These are phyloP conservation scores for Phytopythium helicoides DNA, from an alignment of 352 stramenopile species.

Conservation along the genomic window DNA sequence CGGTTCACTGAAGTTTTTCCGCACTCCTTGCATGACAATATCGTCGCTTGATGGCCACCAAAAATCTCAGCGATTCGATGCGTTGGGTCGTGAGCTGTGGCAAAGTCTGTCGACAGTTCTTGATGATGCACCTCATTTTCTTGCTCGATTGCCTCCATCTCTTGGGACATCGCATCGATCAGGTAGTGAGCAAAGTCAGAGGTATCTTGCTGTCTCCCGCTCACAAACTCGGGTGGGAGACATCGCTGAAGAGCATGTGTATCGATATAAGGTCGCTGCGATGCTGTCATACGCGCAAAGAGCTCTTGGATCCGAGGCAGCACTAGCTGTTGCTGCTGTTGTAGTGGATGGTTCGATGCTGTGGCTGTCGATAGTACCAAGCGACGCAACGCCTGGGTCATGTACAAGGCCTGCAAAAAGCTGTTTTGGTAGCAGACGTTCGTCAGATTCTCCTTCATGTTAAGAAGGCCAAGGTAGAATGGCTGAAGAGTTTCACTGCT, in stretches of 20 bases:
- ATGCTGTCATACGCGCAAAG: slow-evolving; percentile 69
- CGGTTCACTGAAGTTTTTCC: slow-evolving; percentile 78
- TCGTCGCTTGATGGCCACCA: slow-evolving; percentile 76
- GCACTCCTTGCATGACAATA: slow-evolving; percentile 80
- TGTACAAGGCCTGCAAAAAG: slow-evolving; percentile 86
- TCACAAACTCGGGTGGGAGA: slow-evolving; percentile 70
- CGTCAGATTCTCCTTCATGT: slow-evolving; percentile 89
- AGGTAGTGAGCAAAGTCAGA: slow-evolving; percentile 87
- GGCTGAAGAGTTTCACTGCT: slow-evolving; percentile 30
- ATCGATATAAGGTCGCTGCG: slow-evolving; percentile 62
- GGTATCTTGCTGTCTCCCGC: slow-evolving; percentile 81
- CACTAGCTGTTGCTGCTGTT: slow-evolving; percentile 28
- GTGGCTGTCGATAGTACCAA: slow-evolving; percentile 49
- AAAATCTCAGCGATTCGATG: slow-evolving; percentile 74
- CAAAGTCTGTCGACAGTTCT: not conserved
- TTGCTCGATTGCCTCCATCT: slow-evolving; percentile 46
- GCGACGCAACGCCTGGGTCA: slow-evolving; percentile 80
- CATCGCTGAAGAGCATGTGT: slow-evolving; percentile 73
- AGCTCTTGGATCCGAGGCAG: slow-evolving; percentile 66
- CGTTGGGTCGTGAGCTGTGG: slow-evolving; percentile 19
- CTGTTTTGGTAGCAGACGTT: slow-evolving; percentile 92
- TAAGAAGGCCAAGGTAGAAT: slow-evolving; percentile 83
- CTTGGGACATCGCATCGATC: slow-evolving; percentile 75
- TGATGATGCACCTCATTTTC: slow-evolving; percentile 1
- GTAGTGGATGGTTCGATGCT: not conserved